Base-by-base conservation (phyloP, 2,329 filamentous ascomycete genomes). In the Arachnomyces sp. region DNA sequence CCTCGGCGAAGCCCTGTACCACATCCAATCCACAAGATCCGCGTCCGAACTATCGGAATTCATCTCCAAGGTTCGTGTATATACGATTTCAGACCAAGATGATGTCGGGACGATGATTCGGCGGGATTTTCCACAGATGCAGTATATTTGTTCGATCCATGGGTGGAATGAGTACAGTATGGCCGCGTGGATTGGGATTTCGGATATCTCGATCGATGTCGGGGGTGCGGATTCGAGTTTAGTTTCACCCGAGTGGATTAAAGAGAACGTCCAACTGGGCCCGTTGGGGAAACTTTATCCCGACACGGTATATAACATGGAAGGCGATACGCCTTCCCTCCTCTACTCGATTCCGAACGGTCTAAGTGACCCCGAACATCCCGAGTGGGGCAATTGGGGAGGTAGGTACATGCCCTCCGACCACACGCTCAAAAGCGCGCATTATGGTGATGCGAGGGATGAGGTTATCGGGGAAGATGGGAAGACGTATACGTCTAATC, bases 51-150 rank as follows among this genome's bases (percentile, higher is more conserved):
- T 64, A 1, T 53, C 57, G 0, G 43, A 40, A 0, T 57, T 75
- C 15, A 54, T 62, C 2, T 47, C 56, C 2, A 69, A 67, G 45
- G 52, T 76, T 3, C 60, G 72, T 9, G 63, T 76, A 7, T 76
- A 76, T 51, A 58, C 74, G 28, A 77, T 79, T 40, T 76, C 72
- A 5, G 76, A 79, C 46, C 75, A 79, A 47, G 75, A 79, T 44
- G 69, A 79, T 44, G 69, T 71, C 0, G 74, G 73, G 0, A 56
- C 66, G 0, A 79, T 74, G 74, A 71, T 79, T 28, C 68, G 75
- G 12, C 56, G 61, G 34, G 66, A 63, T 2, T 78, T 69, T 43
- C 73, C 76, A 0, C 66, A 73, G 17, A 51, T 79, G 5, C 71
- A 74, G 47, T 78, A 76, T 53, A 75, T 79, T 39, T 61, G 59